Base-by-base conservation (phyloP, 345 rosid species). In the Microcos paniculata region DNA sequence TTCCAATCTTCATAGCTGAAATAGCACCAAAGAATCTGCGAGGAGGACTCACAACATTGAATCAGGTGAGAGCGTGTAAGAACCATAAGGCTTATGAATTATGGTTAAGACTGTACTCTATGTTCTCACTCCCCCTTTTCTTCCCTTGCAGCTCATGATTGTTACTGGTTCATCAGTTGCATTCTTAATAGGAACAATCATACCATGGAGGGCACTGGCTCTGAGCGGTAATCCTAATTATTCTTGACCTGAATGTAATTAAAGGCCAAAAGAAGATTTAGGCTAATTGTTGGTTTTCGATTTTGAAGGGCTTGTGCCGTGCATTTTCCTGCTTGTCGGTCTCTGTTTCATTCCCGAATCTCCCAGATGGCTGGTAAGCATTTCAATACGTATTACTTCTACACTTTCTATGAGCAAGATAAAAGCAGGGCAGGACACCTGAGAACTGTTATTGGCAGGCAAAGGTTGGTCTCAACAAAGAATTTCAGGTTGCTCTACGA, bases 301-400 rank as follows among this genome's bases (percentile, higher is more conserved):
- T 48, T 48, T 35, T 72, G 71, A 76, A 94, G 98, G 98, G 55
- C 79, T 92, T 64, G 72, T 81, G 61, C 98, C 99, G 0, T 95
- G 97, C 82, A 46, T 92, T 62, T 57, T 88, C 69, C 87, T 91
- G 83, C 88, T 92, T 62, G 76, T 79, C 76, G 99, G 98, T 28
- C 83, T 93, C 30, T 83, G 75, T 73, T 92, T 92, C 67, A 75
- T 93, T 43, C 99, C 98, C 0, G 98, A 93, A 77, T 92, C 99
- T 15, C 99, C 98, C 0, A 89, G 99, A 84, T 94, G 97, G 95
- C 95, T 92, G 88, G 98, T 94, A 84, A 86, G 79, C 40, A 31
- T 51, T 33, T 46, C 35, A 49, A 15, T 31, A 61, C 42, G 28
- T 12, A 24, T 8, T 57, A 10, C 11, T 33, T 28, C 33, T 48